Evolutionary conservation across 495 filamentous ascomycete species (phyloP).

Genomic region (Neurospora sp.): DNA sequence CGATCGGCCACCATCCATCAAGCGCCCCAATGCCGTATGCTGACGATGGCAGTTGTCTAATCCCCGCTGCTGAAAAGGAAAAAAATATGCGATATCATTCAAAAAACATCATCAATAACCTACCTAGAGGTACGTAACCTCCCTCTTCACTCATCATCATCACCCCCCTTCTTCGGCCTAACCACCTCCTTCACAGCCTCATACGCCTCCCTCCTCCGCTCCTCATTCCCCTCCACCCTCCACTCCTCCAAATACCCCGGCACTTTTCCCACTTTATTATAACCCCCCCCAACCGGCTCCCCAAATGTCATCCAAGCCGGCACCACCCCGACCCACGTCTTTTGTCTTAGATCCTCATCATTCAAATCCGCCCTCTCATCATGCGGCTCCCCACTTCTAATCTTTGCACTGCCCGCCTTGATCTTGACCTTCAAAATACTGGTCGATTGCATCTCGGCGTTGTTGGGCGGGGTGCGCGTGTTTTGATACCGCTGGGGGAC

Average conservation of each 20-base stretch:
- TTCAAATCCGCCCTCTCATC: constrained; percentile 64
- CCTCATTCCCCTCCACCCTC: constrained; percentile 42
- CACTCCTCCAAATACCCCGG: constrained; percentile 57
- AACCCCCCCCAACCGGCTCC: constrained; percentile 53
- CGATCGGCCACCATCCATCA: no score
- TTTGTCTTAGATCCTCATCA: constrained; percentile 46
- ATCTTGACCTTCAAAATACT: constrained; percentile 62
- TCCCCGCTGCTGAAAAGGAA: not conserved
- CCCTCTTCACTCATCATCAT: constrained; percentile 6
- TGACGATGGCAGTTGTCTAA: not conserved
- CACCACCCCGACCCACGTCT: constrained; percentile 78
- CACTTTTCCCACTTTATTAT: constrained; percentile 48
- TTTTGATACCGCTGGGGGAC: constrained; percentile 58
- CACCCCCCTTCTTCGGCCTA: constrained; percentile 17
- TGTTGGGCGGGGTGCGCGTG: constrained; percentile 61
- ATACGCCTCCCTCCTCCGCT: constrained; percentile 42
- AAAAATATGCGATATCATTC: not conserved
- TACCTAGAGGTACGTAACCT: not conserved
- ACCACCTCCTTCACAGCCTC: constrained; percentile 21
- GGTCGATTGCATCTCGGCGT: constrained; percentile 68
- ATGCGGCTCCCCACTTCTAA: constrained; percentile 54
- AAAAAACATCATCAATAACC: not conserved
- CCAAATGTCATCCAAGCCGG: constrained; percentile 58
- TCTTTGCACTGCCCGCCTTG: constrained; percentile 67
- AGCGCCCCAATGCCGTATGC: not conserved